phyloP scores from a whole-genome alignment of 2,329 filamentous ascomycete genomes.

The Colletotrichum noveboracense region DNA sequence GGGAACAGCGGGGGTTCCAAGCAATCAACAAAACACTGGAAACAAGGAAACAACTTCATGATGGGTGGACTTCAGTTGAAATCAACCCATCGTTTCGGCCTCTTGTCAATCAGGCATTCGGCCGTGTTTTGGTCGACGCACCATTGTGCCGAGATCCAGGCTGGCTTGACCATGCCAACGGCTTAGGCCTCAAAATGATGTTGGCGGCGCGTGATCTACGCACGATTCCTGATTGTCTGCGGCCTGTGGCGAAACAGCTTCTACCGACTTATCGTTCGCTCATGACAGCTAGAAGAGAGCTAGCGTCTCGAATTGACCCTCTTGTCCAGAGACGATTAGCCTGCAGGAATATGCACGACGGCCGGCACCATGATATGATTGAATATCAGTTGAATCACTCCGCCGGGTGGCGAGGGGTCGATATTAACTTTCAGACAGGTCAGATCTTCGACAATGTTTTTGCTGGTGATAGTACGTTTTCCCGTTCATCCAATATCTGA shows the following conservation, averaged over 20 bases:
- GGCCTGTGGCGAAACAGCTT: background rate
- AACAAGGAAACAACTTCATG: background rate
- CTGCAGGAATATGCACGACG: background rate
- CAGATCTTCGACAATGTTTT: conserved; percentile 4
- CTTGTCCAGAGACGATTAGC: background rate
- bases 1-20: background rate
- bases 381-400: background rate
- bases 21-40: no score
- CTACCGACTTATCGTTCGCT: background rate
- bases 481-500: no score
- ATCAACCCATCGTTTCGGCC: background rate
- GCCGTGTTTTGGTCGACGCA: background rate
- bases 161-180: background rate
- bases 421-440: background rate
- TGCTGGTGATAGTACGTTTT: background rate
- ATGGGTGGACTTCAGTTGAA: background rate
- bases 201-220: background rate
- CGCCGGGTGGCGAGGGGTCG: background rate
- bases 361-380: background rate
- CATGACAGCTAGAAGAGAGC: background rate
- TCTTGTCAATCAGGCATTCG: background rate
- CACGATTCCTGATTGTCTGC: background rate
- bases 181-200: background rate
- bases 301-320: background rate
- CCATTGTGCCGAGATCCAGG: background rate